Base-by-base conservation (phyloP, 1,284 basidiomycete genomes). In the Pterulicium gracile region DNA sequence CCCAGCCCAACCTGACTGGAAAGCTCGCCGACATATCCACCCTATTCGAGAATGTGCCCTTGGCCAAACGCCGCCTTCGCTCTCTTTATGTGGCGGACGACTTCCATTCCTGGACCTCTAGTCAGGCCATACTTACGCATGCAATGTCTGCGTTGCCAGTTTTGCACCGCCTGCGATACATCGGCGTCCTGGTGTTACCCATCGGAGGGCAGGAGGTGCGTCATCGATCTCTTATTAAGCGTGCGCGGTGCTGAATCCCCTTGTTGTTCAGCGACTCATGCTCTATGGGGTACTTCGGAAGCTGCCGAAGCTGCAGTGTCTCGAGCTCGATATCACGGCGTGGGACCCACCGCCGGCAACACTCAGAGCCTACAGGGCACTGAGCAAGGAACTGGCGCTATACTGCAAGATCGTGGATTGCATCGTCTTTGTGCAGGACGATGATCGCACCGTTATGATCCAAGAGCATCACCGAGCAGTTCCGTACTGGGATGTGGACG, bases 31-130 rank as follows among this genome's bases (percentile, higher is more conserved):
- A 82, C 55, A 61, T 80, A 59, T 52, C 55, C 0, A 49, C 64
- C 2, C 61, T 82, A 19, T 60, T 78, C 45, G 61, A 65, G 3
- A 69, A 66, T 44, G 55, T 80, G 40, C 61, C 55, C 35, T 60
- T 59, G 13, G 70, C 77, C 3, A 67, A 68, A 4, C 56, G 54
- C 22, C 54, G 68, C 15, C 53, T 79, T 21, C 63, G 58, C 34
- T 68, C 77, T 1, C 63, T 83, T 7, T 77, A 81, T 52, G 67
- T 82, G 32, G 77, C 73, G 0, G 80, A 81, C 52, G 71, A 76
- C 2, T 64, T 65, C 3, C 81, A 81, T 54, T 70, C 63, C 20
- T 68, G 72, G 44, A 51, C 60, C 3, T 79, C 77, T 54, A 69
- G 75, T 3, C 63, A 73, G 55, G 70, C 75, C 50, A 58, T 81